Evolutionary conservation across 495 filamentous ascomycete genomes (phyloP), one percentile per base, ranked within the genome.

Genomic region (Thozetella sp.): DNA sequence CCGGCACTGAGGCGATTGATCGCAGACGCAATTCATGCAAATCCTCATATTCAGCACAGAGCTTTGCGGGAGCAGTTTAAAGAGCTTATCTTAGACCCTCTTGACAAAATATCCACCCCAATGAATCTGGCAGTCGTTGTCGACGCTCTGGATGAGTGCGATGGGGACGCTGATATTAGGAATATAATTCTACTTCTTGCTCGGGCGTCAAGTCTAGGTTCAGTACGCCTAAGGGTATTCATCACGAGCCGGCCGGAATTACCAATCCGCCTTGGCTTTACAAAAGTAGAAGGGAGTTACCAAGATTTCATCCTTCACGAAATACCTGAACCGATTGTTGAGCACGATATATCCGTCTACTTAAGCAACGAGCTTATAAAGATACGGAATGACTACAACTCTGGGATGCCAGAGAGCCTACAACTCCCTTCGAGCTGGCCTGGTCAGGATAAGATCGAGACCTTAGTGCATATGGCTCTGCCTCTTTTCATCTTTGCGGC

Each of bases 401-500:
- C n/a, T 26, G 23, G 17, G n/a, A 50, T 19, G 26, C 13, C 34
- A 13, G 23, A 58, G 2, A n/a, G 20, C 4, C 4, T 23, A 26
- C 45, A 58, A 27, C 51, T 70, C 1, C 34, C 54, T 11, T 20
- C 22, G 13, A 61, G 65, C 25, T 86, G 80, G 82, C 82, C 79
- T 13, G 69, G 69, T 2, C 26, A 69, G 17, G 40, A 63, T 4
- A 22, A 48, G 45, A 45, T 80, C 25, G 10, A 67, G 22, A 20
- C 13, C 15, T 61, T 84, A 2, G 74, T 75, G 1, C 22, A 69
- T 20, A 73, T 63, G 55, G 70, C 80, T 17, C 62, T 61, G 46
- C 71, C 73, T 22, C 63, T 80, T 15, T 82, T 82, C 62, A 80
- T 82, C 25, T 79, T 65, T 63, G 75, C 76, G 17, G 61, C 73